phyloP scores from a whole-genome alignment of 108 stramenopile species.

The Skeletonema marinoi region DNA sequence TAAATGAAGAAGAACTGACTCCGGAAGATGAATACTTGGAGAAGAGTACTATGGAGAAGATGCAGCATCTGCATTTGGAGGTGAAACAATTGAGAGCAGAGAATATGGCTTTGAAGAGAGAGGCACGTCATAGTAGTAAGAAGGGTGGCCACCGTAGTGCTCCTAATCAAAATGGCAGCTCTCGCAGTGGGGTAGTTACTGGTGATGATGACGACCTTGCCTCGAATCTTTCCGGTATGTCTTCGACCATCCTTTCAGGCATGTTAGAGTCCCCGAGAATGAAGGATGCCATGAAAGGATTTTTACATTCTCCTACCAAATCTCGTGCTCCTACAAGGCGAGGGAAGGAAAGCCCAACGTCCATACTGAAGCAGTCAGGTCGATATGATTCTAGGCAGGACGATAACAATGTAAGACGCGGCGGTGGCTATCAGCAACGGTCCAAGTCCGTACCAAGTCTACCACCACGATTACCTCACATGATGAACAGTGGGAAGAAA shows the following conservation, averaged over 20 bases:
- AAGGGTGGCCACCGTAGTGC: not conserved
- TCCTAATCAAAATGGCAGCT: not conserved
- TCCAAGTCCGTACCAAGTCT: not conserved
- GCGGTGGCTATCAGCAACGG: not conserved
- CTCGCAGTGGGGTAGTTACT: not conserved
- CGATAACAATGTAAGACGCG: not conserved
- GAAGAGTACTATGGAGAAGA: constrained; percentile 31
- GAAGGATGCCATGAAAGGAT: constrained; percentile 27
- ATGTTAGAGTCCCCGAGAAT: constrained; percentile 2
- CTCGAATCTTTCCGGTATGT: not conserved
- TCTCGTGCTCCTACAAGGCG: not conserved
- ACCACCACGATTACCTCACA: not conserved
- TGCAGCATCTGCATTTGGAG: constrained; percentile 38
- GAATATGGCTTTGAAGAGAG: constrained; percentile 22
- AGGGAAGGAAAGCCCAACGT: not conserved
- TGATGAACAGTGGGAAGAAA: not conserved
- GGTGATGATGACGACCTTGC: not conserved
- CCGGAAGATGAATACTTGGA: constrained; percentile 14
- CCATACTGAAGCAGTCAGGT: constrained; percentile 1
- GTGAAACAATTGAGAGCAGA: constrained; percentile 15
- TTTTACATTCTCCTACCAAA: constrained; percentile 14
- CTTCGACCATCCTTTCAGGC: not conserved
- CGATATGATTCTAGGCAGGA: constrained; percentile 1
- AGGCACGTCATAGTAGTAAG: not conserved
- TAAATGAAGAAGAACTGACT: not conserved